A percentile compares a stretch with the other conserved stretches of the same genome.
Evolutionary conservation across 768 basidiomycete genomes (phyloP).

Genomic region (Hygrocybe coccinea): DNA sequence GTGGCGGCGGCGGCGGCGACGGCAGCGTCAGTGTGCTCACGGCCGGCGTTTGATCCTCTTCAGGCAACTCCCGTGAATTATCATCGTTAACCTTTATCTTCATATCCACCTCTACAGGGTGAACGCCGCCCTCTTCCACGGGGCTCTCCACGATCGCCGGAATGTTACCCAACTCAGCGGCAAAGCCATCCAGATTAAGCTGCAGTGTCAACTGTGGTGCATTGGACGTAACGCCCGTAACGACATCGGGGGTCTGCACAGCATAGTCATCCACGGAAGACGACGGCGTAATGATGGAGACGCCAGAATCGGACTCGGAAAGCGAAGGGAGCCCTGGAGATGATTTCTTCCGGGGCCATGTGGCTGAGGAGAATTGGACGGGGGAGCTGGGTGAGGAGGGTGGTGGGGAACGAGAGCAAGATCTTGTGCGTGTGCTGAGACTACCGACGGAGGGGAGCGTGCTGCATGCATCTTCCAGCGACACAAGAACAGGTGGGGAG

Average conservation of each 20-base stretch:
- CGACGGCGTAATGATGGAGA: constrained; percentile 14
- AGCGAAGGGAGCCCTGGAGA: constrained; percentile 2
- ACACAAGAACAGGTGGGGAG: no score
- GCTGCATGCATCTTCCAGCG: no score
- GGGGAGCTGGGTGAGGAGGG: constrained; percentile 3
- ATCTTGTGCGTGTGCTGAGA: constrained; percentile 12
- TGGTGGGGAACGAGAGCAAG: constrained; percentile 9
- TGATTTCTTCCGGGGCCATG: constrained; percentile 1
- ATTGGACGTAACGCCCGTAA: neutral
- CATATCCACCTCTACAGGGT: neutral
- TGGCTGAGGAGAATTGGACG: constrained; percentile 14
- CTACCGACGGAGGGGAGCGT: no score
- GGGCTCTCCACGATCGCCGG: constrained; percentile 21
- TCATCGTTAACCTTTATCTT: neutral
- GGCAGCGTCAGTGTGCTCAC: no score
- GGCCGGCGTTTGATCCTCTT: neutral
- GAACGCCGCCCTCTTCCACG: constrained; percentile 5
- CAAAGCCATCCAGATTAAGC: neutral
- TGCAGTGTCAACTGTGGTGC: neutral
- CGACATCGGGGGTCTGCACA: neutral
- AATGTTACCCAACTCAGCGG: constrained; percentile 3
- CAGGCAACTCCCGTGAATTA: neutral
- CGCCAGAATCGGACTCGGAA: constrained; percentile 7
- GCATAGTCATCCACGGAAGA: neutral
- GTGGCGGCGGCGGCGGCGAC: neutral